Conservation (phyloP, 1,284 basidiomycete genomes). For the Microbotryum silenes-acaulis region DNA sequence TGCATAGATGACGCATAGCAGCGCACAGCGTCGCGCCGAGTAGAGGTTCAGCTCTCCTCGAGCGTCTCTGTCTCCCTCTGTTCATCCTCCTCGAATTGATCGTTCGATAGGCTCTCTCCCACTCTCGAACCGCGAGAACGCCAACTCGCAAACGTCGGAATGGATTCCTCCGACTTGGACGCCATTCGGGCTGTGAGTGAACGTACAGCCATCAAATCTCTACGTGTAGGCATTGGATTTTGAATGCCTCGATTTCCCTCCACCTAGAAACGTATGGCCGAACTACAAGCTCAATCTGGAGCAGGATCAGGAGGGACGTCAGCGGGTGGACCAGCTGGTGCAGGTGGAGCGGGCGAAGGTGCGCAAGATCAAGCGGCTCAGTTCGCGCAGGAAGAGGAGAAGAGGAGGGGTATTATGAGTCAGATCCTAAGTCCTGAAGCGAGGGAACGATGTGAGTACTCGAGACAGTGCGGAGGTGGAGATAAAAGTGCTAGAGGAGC, state of each 20-base stretch:
- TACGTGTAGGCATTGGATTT: too few relatives aligned
- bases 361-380: constrained; percentile 36
- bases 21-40: too few relatives aligned
- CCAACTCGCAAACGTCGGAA: not conserved
- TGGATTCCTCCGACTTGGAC: constrained; percentile 24
- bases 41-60: too few relatives aligned
- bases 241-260: not conserved
- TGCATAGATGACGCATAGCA: too few relatives aligned
- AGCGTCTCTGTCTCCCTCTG: too few relatives aligned
- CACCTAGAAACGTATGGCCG: constrained; percentile 33
- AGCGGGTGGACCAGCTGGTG: constrained; percentile 44
- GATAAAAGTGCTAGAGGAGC: too few relatives aligned
- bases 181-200: constrained; percentile 20
- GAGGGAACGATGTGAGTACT: constrained; percentile 74
- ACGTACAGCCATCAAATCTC: not conserved
- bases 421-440: constrained; percentile 80
- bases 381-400: constrained; percentile 40
- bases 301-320: constrained; percentile 3
- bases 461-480: not conserved
- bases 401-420: constrained; percentile 62
- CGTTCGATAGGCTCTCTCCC: too few relatives aligned
- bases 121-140: too few relatives aligned
- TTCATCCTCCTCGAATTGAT: too few relatives aligned
- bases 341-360: constrained; percentile 36
- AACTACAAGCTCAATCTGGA: constrained; percentile 17